Conservation (phyloP, 495 filamentous ascomycete genomes). For the Xylaria scruposa region DNA sequence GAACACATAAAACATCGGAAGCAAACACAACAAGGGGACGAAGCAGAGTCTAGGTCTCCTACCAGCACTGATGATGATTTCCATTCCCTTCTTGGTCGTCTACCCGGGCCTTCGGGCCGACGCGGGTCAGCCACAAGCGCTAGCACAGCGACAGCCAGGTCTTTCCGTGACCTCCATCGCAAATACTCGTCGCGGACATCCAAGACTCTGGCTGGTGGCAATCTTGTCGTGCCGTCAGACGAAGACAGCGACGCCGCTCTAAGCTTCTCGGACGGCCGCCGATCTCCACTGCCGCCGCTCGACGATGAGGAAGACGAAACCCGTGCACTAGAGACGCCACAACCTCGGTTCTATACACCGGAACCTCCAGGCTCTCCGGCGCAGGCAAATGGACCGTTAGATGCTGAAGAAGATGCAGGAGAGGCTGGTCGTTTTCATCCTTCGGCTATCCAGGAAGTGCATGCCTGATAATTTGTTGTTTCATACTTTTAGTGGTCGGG, state of each 20-base stretch:
- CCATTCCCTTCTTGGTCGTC: constrained; percentile 43
- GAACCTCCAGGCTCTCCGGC: constrained; percentile 48
- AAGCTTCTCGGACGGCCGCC: constrained; percentile 62
- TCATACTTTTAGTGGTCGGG: constrained; percentile 3
- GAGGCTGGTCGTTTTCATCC: constrained; percentile 45
- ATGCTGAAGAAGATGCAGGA: constrained; percentile 18
- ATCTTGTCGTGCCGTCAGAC: constrained; percentile 53
- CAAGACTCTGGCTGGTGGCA: constrained; percentile 36
- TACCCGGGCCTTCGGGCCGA: constrained; percentile 45
- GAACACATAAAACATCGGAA: constrained; percentile 67
- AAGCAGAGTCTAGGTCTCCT: constrained; percentile 33
- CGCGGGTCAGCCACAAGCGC: constrained; percentile 61
- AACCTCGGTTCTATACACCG: constrained; percentile 53
- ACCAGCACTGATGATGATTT: constrained; percentile 45
- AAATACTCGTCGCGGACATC: constrained; percentile 55
- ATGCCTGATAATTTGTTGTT: constrained; percentile 38
- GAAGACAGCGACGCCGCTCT: constrained; percentile 63
- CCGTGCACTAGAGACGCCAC: constrained; percentile 26
- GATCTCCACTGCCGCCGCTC: constrained; percentile 59
- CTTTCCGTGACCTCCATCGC: constrained; percentile 60
- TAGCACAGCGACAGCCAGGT: constrained; percentile 62
- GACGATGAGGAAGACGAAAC: constrained; percentile 46
- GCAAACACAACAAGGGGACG: constrained; percentile 43
- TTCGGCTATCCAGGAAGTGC: constrained; percentile 48
- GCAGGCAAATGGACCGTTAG: constrained; percentile 32